Conservation (phyloP, 2,329 filamentous ascomycete genomes). For the Aspergillus sp. region DNA sequence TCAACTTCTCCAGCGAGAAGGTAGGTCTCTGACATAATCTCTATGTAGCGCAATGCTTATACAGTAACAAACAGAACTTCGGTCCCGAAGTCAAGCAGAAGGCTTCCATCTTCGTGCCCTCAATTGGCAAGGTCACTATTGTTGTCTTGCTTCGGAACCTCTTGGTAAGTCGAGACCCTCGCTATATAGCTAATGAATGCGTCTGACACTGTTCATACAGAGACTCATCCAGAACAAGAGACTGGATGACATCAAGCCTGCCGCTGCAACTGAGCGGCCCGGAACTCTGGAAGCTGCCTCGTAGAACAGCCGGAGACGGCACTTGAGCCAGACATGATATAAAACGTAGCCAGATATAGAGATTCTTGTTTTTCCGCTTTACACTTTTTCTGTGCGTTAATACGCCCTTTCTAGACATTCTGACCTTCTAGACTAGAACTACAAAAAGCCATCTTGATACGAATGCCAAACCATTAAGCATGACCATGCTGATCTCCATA, state of each 20-base stretch:
- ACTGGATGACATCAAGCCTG: constrained; percentile 45
- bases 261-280: constrained; percentile 46
- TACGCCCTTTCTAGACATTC: constrained; percentile 3
- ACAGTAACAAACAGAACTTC: constrained; percentile 67
- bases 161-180: constrained; percentile 63
- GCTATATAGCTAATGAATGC: neutral
- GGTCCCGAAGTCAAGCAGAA: constrained; percentile 88
- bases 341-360: constrained; percentile 21
- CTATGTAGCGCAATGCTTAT: constrained; percentile 13
- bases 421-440: constrained; percentile 3
- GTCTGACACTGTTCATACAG: constrained; percentile 30
- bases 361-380: constrained; percentile 10
- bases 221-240: constrained; percentile 50
- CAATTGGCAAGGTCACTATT: constrained; percentile 97
- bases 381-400: constrained; percentile 1
- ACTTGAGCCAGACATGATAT: constrained; percentile 19
- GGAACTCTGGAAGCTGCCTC: constrained; percentile 44
- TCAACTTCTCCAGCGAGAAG: constrained; percentile 96
- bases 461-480: constrained; percentile 3
- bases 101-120: constrained; percentile 94
- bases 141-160: constrained; percentile 87
- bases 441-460: neutral
- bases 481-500: neutral
- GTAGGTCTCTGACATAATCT: constrained; percentile 35
- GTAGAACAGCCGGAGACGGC: constrained; percentile 18